A percentile compares a stretch with the other conserved stretches of the same genome.
These are phyloP conservation scores for Onygena corvina DNA, from an alignment of 2,329 filamentous ascomycete species.

Conservation along the genomic window DNA sequence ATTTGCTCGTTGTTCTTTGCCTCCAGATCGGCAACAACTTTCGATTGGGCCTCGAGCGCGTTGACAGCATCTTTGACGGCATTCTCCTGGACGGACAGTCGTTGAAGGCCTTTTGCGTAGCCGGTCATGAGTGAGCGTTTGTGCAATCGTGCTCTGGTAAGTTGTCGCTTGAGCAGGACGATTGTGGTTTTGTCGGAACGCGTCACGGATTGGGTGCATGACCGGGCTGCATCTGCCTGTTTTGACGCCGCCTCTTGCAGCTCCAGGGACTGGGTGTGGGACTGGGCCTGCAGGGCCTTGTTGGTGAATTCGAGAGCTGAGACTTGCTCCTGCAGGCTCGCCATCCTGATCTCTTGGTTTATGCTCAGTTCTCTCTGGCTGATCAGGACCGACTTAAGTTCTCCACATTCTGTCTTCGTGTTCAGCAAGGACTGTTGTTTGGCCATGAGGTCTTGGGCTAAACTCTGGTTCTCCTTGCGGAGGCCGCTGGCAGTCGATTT, in stretches of 20 bases:
- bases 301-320: constrained; percentile 2
- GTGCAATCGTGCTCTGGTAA: constrained; percentile 4
- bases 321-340: constrained; percentile 5
- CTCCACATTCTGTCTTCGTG: background rate
- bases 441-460: constrained; percentile 1
- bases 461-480: background rate
- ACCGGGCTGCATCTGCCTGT: background rate
- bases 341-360: constrained; percentile 6
- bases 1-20: background rate
- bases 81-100: background rate
- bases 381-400: background rate
- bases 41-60: background rate
- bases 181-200: constrained; percentile 3
- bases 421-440: background rate
- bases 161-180: constrained; percentile 8
- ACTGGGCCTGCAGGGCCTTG: constrained; percentile 1
- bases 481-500: constrained; percentile 7
- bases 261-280: background rate
- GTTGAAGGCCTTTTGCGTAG: background rate
- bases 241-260: constrained; percentile 8
- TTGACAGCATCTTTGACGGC: background rate
- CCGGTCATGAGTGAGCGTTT: constrained; percentile 1
- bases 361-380: background rate
- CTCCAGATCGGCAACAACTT: background rate
- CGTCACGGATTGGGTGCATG: background rate